phyloP scores from a whole-genome alignment of 208 protist species.

The Acanthamoeba healyi region DNA sequence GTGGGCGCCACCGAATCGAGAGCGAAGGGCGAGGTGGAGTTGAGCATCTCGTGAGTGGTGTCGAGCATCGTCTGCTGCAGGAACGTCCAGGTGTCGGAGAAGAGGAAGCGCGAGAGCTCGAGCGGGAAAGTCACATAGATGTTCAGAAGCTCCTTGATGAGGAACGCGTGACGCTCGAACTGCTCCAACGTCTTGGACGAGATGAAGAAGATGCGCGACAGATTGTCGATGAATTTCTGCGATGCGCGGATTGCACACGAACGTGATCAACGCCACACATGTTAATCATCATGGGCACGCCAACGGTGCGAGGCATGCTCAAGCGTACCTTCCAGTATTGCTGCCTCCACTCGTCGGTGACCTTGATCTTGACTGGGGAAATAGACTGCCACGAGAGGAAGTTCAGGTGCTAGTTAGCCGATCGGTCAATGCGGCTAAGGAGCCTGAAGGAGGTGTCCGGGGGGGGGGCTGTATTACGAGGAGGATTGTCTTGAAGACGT shows the following conservation, averaged over 20 bases:
- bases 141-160: conserved; percentile 51
- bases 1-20: conserved; percentile 48
- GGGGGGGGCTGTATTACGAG: too few relatives aligned
- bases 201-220: conserved; percentile 63
- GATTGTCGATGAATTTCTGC: conserved; percentile 66
- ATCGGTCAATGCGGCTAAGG: neutral
- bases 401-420: neutral
- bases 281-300: neutral
- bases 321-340: conserved; percentile 69
- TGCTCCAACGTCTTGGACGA: conserved; percentile 35
- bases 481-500: conserved; percentile 55
- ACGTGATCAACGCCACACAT: neutral
- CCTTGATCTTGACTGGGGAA: conserved; percentile 26
- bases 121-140: conserved; percentile 17
- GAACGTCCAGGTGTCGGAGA: conserved; percentile 38
- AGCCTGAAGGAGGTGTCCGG: too few relatives aligned
- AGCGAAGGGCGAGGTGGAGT: conserved; percentile 40
- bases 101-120: conserved; percentile 27
- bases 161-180: conserved; percentile 48
- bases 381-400: conserved; percentile 18
- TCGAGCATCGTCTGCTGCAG: conserved; percentile 69
- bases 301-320: too few relatives aligned
- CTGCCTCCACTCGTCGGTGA: conserved; percentile 53
- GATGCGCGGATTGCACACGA: neutral
- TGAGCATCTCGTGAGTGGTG: conserved; percentile 55